A percentile compares a stretch with the other conserved stretches of the same genome.
Evolutionary conservation across 306 rosid species (phyloP).

Genomic region (Begonia fuchsioides): DNA sequence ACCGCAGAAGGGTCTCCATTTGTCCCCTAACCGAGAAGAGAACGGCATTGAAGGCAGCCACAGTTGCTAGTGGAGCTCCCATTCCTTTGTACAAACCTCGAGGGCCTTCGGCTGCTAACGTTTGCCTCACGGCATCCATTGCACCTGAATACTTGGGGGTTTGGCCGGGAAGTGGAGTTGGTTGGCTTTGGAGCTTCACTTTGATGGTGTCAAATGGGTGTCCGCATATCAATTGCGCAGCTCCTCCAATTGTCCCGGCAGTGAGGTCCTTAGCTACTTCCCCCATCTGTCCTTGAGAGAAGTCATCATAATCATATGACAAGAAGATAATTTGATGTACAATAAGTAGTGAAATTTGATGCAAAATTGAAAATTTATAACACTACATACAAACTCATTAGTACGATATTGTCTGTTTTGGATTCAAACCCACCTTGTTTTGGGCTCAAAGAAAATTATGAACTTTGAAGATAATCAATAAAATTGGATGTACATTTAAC

Average conservation of each 20-base stretch:
- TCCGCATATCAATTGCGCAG: conserved; percentile 73
- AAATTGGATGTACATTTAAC: too few relatives aligned
- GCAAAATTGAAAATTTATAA: too few relatives aligned
- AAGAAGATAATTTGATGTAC: too few relatives aligned
- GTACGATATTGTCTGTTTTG: too few relatives aligned
- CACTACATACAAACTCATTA: too few relatives aligned
- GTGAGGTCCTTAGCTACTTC: conserved; percentile 85
- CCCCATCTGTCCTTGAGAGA: conserved; percentile 44
- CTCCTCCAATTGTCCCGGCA: conserved; percentile 89
- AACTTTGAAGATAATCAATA: too few relatives aligned
- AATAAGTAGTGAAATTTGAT: too few relatives aligned
- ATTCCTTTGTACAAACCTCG: conserved; percentile 92
- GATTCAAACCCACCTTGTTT: too few relatives aligned
- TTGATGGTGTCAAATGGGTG: conserved; percentile 97
- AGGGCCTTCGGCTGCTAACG: conserved; percentile 82
- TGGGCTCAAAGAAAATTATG: too few relatives aligned
- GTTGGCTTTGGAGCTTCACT: conserved; percentile 99
- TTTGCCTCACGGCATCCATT: conserved; percentile 86
- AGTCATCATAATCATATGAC: not conserved
- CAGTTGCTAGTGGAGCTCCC: conserved; percentile 98
- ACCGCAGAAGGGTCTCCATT: conserved; percentile 58
- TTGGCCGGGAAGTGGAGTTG: conserved; percentile 75
- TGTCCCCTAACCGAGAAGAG: conserved; percentile 85
- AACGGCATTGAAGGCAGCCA: conserved; percentile 91
- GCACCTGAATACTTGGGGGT: conserved; percentile 68